Evolutionary conservation across 139 green algal species (phyloP).

Genomic region (Coelastrella sp.): DNA sequence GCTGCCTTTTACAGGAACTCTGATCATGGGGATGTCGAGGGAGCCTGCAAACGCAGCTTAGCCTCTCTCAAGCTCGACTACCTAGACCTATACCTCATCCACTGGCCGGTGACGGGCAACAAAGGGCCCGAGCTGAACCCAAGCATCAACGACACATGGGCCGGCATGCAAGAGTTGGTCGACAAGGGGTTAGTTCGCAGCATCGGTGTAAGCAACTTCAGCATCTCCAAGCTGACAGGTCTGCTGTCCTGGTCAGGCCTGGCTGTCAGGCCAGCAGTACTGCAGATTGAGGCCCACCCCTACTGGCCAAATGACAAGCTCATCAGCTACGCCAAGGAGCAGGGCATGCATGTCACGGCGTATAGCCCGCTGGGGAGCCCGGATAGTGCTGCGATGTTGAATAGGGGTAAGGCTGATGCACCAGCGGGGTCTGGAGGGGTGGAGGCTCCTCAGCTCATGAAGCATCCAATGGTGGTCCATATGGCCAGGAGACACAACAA

Average conservation of each 20-base stretch:
- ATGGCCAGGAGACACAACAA: slow-evolving; percentile 73
- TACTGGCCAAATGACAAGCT: slow-evolving; percentile 90
- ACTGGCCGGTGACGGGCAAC: slow-evolving; percentile 80
- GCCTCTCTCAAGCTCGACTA: background rate
- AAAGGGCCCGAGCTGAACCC: slow-evolving; percentile 72
- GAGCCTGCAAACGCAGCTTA: slow-evolving; percentile 12
- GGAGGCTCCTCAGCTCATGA: slow-evolving; percentile 59
- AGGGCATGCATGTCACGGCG: slow-evolving; percentile 90
- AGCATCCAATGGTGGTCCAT: slow-evolving; percentile 72
- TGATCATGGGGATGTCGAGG: slow-evolving; percentile 26
- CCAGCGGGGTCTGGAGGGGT: background rate
- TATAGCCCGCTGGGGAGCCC: slow-evolving; percentile 92
- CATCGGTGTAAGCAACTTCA: slow-evolving; percentile 93
- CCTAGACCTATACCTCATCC: slow-evolving; percentile 93
- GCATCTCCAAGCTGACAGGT: slow-evolving; percentile 71
- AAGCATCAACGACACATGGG: slow-evolving; percentile 66
- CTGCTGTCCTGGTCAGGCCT: slow-evolving; percentile 58
- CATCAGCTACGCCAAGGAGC: slow-evolving; percentile 66
- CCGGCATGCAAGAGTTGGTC: slow-evolving; percentile 79
- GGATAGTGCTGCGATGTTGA: slow-evolving; percentile 82
- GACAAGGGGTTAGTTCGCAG: slow-evolving; percentile 70
- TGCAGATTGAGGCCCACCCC: slow-evolving; percentile 85
- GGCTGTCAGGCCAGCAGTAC: slow-evolving; percentile 14
- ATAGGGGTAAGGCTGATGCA: slow-evolving; percentile 51
- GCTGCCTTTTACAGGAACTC: slow-evolving; percentile 12